phyloP scores from a whole-genome alignment of 1,284 basidiomycete species.

The Sporisorium reilianum region DNA sequence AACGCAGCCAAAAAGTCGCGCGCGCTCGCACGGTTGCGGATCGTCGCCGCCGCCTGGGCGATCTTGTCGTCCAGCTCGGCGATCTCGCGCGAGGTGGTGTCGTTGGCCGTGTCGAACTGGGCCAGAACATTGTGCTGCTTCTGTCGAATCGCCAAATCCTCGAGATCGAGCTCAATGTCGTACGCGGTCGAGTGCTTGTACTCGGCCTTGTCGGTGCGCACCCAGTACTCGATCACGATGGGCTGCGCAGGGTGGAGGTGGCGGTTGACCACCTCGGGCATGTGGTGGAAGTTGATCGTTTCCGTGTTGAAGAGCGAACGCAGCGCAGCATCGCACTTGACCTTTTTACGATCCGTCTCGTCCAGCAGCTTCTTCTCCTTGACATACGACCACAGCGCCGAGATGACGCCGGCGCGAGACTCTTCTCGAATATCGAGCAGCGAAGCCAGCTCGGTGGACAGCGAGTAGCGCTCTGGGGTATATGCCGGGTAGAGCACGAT shows the following conservation, averaged over 20 bases:
- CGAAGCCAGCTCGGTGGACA: slow-evolving; percentile 81
- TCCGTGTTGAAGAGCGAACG: slow-evolving; percentile 60
- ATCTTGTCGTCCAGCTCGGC: slow-evolving; percentile 84
- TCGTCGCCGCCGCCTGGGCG: slow-evolving; percentile 71
- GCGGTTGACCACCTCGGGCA: slow-evolving; percentile 87
- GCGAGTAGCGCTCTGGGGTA: slow-evolving; percentile 85
- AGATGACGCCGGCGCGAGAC: slow-evolving; percentile 83
- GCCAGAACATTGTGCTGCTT: slow-evolving; percentile 81
- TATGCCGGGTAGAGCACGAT: slow-evolving; percentile 86
- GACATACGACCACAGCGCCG: slow-evolving; percentile 91
- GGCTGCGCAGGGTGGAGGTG: slow-evolving; percentile 84
- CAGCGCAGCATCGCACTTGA: slow-evolving; percentile 77
- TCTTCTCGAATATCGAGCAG: slow-evolving; percentile 87
- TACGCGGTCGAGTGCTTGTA: slow-evolving; percentile 74
- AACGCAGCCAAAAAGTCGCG: slow-evolving; percentile 87
- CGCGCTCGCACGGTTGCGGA: slow-evolving; percentile 87
- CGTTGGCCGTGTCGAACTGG: slow-evolving; percentile 78
- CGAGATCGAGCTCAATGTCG: slow-evolving; percentile 90
- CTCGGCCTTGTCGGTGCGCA: slow-evolving; percentile 67
- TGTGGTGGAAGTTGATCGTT: slow-evolving; percentile 83
- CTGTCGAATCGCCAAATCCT: slow-evolving; percentile 81
- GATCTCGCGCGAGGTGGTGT: slow-evolving; percentile 74
- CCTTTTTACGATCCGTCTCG: slow-evolving; percentile 83
- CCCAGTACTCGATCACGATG: slow-evolving; percentile 82
- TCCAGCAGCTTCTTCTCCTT: slow-evolving; percentile 88